These are phyloP conservation scores for Acanthamoeba lenticulata DNA, from an alignment of 208 protist species.

Conservation along the genomic window DNA sequence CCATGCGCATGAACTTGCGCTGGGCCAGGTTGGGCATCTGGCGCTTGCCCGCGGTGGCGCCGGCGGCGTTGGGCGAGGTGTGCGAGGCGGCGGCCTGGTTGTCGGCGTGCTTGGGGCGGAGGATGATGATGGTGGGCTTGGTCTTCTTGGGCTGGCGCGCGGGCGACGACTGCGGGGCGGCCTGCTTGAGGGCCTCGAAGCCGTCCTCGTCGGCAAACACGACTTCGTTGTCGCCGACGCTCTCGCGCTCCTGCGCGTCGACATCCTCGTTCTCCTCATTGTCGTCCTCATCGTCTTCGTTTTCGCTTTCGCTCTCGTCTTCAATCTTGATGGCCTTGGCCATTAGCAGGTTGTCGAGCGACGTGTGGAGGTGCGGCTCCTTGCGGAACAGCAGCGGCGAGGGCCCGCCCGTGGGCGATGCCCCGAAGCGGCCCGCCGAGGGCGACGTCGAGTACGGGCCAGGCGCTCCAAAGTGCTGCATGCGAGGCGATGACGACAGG, in stretches of 20 bases:
- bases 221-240: slow-evolving; percentile 24
- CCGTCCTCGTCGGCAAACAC: background rate
- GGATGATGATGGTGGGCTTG: slow-evolving; percentile 29
- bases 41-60: background rate
- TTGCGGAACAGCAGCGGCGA: background rate
- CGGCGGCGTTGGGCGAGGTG: background rate
- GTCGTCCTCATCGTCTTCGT: background rate
- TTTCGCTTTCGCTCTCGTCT: slow-evolving; percentile 9
- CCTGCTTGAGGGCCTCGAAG: background rate
- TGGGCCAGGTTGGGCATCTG: slow-evolving; percentile 20
- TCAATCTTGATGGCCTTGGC: slow-evolving; percentile 44
- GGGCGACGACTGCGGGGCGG: background rate
- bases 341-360: background rate
- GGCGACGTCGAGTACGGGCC: background rate
- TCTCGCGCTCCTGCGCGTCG: background rate
- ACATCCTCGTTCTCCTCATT: background rate
- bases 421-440: background rate
- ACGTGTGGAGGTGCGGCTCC: background rate
- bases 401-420: background rate
- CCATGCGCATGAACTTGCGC: slow-evolving; percentile 30
- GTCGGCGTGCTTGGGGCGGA: background rate
- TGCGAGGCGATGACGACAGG: background rate
- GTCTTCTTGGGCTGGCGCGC: background rate
- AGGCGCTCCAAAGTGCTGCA: background rate
- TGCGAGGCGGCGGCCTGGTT: background rate